phyloP scores from a whole-genome alignment of 257 asterid species.

The Lycium ferocissimum region DNA sequence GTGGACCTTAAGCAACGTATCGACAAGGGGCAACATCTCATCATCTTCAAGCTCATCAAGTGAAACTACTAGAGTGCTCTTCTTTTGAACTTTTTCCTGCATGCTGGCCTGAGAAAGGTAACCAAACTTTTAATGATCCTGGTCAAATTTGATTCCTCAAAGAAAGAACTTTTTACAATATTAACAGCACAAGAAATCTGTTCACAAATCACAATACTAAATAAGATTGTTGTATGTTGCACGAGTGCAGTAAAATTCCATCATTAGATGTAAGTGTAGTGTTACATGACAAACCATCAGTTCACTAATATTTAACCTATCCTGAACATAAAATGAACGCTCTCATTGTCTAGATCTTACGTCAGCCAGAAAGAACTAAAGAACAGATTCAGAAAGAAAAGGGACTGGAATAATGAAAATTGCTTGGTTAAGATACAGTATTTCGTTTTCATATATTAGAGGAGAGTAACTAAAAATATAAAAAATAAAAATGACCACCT shows the following conservation, averaged over 20 bases:
- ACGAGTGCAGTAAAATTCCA: not conserved
- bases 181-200: not conserved
- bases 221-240: not conserved
- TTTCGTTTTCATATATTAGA: not conserved
- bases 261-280: not conserved
- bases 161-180: not conserved
- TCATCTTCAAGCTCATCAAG: conserved; percentile 37
- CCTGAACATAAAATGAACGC: not conserved
- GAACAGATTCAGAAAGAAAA: not conserved
- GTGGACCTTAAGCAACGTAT: conserved; percentile 33
- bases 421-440: not conserved
- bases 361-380: not conserved
- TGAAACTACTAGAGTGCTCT: conserved; percentile 35
- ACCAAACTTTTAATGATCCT: not conserved
- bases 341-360: not conserved
- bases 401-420: not conserved
- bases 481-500: conserved; percentile 30
- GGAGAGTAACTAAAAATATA: not conserved
- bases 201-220: not conserved
- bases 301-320: not conserved
- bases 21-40: conserved; percentile 40
- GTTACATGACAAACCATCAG: not conserved
- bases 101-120: conserved; percentile 33
- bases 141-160: not conserved
- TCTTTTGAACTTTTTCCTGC: conserved; percentile 32